These are phyloP conservation scores for Anthoceros angustus DNA, from an alignment of 225 moss, liverwort and hornwort species.

Conservation along the genomic window DNA sequence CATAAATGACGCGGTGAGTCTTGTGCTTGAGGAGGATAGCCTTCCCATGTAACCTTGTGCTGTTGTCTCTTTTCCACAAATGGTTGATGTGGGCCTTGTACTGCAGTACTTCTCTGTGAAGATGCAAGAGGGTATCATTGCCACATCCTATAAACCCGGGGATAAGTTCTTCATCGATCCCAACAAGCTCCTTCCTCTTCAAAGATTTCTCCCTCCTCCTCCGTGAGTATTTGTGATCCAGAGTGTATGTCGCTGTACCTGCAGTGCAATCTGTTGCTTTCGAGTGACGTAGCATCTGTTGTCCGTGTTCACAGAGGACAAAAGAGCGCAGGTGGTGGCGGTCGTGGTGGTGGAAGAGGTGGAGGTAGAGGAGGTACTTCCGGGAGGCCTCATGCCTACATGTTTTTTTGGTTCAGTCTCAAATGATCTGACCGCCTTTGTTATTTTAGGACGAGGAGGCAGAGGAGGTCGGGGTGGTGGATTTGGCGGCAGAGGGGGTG, in stretches of 20 bases:
- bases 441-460: slow-evolving; percentile 24
- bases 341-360: slow-evolving; percentile 69
- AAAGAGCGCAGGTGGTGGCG: slow-evolving; percentile 41
- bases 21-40: neutral
- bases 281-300: neutral
- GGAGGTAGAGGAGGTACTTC: slow-evolving; percentile 17
- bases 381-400: neutral
- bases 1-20: slow-evolving; percentile 85
- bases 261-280: too few relatives aligned
- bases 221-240: neutral
- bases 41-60: neutral
- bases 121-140: slow-evolving; percentile 94
- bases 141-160: slow-evolving; percentile 61
- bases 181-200: slow-evolving; percentile 69
- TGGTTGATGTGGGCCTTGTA: neutral
- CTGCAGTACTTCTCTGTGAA: slow-evolving; percentile 91
- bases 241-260: neutral
- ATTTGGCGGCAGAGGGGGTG: slow-evolving; percentile 46
- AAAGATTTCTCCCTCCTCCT: slow-evolving; percentile 68
- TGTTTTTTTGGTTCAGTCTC: neutral
- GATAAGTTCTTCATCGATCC: slow-evolving; percentile 97
- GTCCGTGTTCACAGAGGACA: neutral
- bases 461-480: slow-evolving; percentile 55
- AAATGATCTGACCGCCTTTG: neutral
- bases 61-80: neutral